These are phyloP conservation scores for Beauveria rudraprayagi DNA, from an alignment of 2,329 filamentous ascomycete species.

Conservation along the genomic window DNA sequence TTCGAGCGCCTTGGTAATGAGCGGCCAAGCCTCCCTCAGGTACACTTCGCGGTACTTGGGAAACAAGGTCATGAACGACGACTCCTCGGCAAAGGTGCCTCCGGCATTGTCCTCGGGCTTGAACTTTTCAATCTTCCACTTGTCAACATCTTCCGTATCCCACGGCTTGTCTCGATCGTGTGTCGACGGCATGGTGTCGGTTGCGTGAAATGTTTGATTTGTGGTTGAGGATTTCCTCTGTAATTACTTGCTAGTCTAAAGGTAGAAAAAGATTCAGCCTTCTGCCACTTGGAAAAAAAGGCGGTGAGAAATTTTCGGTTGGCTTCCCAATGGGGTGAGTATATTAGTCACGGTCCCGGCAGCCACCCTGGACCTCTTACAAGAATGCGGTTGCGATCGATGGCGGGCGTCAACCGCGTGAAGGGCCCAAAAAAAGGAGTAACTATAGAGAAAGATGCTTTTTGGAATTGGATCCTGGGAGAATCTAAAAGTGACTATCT, in stretches of 20 bases:
- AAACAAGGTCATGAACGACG: conserved; percentile 78
- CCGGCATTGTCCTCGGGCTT: conserved; percentile 75
- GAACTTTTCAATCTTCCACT: conserved; percentile 89
- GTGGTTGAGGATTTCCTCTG: background rate
- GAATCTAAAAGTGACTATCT: too few relatives aligned
- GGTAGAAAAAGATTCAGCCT: conserved; percentile 12
- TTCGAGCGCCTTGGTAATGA: conserved; percentile 79
- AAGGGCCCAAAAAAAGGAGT: background rate
- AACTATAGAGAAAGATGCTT: too few relatives aligned
- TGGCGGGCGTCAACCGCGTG: too few relatives aligned
- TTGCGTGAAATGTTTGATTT: background rate
- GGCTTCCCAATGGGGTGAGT: background rate
- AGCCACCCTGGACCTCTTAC: background rate
- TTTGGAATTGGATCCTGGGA: too few relatives aligned
- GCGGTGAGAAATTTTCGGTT: conserved; percentile 3
- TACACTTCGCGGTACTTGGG: conserved; percentile 96
- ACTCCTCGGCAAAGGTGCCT: conserved; percentile 87
- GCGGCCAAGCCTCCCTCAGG: conserved; percentile 84
- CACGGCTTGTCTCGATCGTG: conserved; percentile 86
- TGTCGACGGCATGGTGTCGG: conserved; percentile 65
- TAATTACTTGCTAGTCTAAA: background rate
- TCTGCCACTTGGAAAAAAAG: conserved; percentile 11
- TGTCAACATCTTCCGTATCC: conserved; percentile 96
- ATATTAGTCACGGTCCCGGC: background rate
- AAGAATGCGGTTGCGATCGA: background rate